Base-by-base conservation (phyloP, 768 basidiomycete species). In the Hygrophorus pudorinus region DNA sequence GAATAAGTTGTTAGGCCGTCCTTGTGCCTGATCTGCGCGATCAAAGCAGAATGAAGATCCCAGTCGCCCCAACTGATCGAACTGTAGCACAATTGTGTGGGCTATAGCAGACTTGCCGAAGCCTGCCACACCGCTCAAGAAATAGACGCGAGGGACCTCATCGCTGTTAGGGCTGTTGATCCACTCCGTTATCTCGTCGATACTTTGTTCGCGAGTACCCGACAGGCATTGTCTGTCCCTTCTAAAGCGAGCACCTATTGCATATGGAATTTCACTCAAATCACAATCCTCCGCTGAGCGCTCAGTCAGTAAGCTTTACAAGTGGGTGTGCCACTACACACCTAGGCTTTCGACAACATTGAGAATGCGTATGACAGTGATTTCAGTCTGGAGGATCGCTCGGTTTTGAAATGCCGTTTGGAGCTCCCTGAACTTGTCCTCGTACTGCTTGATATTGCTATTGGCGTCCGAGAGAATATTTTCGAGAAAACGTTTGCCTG, bases 41-140 rank as follows among this genome's bases (percentile, higher is more conserved):
- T 58, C 53, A 45, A 65, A 66, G 48, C 59, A 61, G 47, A 61
- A 65, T 13, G 53, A 63, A 2, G 61, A 58, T 3, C 63, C 65
- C 12, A 68, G 59, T 9, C 45, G 36, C 2, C 50, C 47, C 11
- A 44, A 35, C 4, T 53, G 37, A 12, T 49, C 39, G 11, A 58
- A 53, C 14, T 42, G 44, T 4, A 51, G 14, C 11, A 60, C 59
- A n/a, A 68, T 48, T 5, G 63, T 60, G 30, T 61, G 57, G 5
- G 65, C 57, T 13, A 70, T 62, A 18, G 65, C 48, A 2, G 65
- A 64, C 49, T 67, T 69, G 8, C 68, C 68, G 8, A 49, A 53
- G 8, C 67, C 68, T 10, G 66, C 64, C 12, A 51, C 49, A 30
- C 62, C 66, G 38, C 41, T 46, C 21, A 68, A 48, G 52, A 59